These are phyloP conservation scores for Wickerhamomyces chambardii DNA, from an alignment of 805 yeast genomes.

Conservation along the genomic window DNA sequence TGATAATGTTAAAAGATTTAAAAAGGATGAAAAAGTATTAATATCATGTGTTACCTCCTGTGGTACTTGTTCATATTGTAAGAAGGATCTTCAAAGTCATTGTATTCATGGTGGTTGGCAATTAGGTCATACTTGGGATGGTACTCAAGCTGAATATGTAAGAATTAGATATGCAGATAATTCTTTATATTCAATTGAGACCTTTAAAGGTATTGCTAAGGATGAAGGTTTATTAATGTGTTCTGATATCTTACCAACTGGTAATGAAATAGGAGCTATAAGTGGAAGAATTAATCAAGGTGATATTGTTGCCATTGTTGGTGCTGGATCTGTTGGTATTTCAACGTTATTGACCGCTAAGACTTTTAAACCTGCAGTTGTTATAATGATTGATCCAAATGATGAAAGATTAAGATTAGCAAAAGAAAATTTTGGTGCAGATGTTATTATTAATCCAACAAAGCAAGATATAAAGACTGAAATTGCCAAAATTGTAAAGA, in stretches of 20 bases:
- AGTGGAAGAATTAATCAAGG: slow-evolving; percentile 43
- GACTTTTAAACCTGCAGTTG: slow-evolving; percentile 42
- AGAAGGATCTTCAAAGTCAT: slow-evolving; percentile 48
- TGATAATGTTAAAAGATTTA: slow-evolving; percentile 34
- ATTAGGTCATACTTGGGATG: slow-evolving; percentile 50
- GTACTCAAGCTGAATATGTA: slow-evolving; percentile 57
- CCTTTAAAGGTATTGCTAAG: slow-evolving; percentile 22
- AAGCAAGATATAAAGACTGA: slow-evolving; percentile 31
- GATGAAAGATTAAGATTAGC: slow-evolving; percentile 52
- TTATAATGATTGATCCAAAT: slow-evolving; percentile 51
- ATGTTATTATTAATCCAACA: slow-evolving; percentile 43
- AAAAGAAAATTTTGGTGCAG: slow-evolving; percentile 48
- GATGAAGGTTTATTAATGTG: slow-evolving; percentile 51
- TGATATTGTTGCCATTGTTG: slow-evolving; percentile 55
- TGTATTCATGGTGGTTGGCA: slow-evolving; percentile 49
- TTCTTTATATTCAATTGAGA: slow-evolving; percentile 23
- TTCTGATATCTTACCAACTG: slow-evolving; percentile 60
- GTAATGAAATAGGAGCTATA: slow-evolving; percentile 57
- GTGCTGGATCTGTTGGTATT: slow-evolving; percentile 62
- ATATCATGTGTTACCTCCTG: slow-evolving; percentile 63
- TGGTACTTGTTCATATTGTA: slow-evolving; percentile 47
- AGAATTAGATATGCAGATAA: slow-evolving; percentile 42
- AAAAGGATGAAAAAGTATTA: slow-evolving; percentile 48
- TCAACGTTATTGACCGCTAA: slow-evolving; percentile 51
- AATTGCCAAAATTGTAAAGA: slow-evolving; percentile 22